phyloP scores from a whole-genome alignment of 208 protist species.

The Trypanosoma grayi region DNA sequence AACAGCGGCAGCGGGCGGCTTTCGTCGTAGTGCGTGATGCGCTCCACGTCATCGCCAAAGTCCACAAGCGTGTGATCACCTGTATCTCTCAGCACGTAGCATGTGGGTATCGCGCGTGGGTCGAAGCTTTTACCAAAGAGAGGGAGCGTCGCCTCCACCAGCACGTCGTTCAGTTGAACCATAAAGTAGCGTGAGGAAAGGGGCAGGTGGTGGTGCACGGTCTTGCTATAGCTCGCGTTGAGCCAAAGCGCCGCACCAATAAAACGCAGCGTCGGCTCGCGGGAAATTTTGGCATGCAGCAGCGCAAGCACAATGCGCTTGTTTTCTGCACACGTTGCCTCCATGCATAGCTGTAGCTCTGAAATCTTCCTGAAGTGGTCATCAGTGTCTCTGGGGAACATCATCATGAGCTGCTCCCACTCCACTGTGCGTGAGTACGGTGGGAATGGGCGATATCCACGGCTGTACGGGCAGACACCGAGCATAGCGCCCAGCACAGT shows the following conservation, averaged over 20 bases:
- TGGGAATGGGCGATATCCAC: slow-evolving; percentile 19
- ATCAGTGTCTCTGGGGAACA: slow-evolving; percentile 44
- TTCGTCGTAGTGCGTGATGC: slow-evolving; percentile 65
- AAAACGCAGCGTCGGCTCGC: slow-evolving; percentile 65
- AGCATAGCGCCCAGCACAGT: slow-evolving; percentile 79
- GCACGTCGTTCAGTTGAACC: slow-evolving; percentile 70
- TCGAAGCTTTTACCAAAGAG: slow-evolving; percentile 39
- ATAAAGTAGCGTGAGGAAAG: slow-evolving; percentile 83
- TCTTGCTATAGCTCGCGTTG: slow-evolving; percentile 81
- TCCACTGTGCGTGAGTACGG: slow-evolving; percentile 10
- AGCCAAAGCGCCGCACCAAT: slow-evolving; percentile 63
- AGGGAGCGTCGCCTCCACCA: slow-evolving; percentile 68
- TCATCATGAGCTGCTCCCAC: slow-evolving; percentile 34
- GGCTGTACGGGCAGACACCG: slow-evolving; percentile 44
- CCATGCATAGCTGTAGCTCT: slow-evolving; percentile 47
- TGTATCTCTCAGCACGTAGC: slow-evolving; percentile 57
- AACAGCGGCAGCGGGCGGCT: slow-evolving; percentile 53
- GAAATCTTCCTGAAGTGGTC: slow-evolving; percentile 50
- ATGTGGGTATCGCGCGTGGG: slow-evolving; percentile 41
- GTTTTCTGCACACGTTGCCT: slow-evolving; percentile 45
- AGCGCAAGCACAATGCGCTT: slow-evolving; percentile 53
- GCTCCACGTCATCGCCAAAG: slow-evolving; percentile 63
- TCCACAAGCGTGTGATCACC: slow-evolving; percentile 39
- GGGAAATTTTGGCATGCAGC: slow-evolving; percentile 49
- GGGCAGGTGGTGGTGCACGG: slow-evolving; percentile 61